Evolutionary conservation across 208 protist species (phyloP), one percentile per base, ranked within the genome.

Genomic region (Novymonas esmeraldas): DNA sequence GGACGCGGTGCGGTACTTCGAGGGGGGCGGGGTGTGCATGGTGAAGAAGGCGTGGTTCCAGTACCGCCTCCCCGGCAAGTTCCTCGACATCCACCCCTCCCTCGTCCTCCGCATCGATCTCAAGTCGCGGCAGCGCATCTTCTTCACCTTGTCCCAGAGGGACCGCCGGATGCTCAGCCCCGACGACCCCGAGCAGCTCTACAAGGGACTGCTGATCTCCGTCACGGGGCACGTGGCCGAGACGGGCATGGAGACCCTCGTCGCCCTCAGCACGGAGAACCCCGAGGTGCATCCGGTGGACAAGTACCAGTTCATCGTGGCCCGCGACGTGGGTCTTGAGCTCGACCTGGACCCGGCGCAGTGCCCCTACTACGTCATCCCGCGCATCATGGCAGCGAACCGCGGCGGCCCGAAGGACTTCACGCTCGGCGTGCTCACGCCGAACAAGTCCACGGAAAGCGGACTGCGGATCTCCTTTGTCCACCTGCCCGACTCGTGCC

Each of bases 1-100:
- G 46, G 80, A 92, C 45, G 82, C 73, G 26, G 58, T 79, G 39
- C 13, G 72, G 67, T 79, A 70, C 60, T 94, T 94, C 60, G 75
- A 87, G 55, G 81, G 81, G 38, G 82, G 81, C 54, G 69, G 81
- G 28, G 79, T 90, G 22, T 86, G 64, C 68, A 73, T 76, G 58
- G 61, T 60, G 5, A 46, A 56, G 44, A 62, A 54, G 38, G 48
- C 38, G 4, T 74, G 59, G 78, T 78, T 70, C 39, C 76, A 87
- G 59, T 84, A 88, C 65, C 70, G 80, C 50, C 65, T 90, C 44
- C 70, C 26, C 13, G 81, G 84, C 20, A 54, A 71, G 34, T 93
- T 93, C 52, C 22, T 77, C 6, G 65, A 75, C 39, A 69, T 62
- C 34, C 28, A 67, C 22, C 82, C 87, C 7, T 80, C 46, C 42